Base-by-base conservation (phyloP, 1,284 basidiomycete genomes). In the Phaffia rhodozyma region DNA sequence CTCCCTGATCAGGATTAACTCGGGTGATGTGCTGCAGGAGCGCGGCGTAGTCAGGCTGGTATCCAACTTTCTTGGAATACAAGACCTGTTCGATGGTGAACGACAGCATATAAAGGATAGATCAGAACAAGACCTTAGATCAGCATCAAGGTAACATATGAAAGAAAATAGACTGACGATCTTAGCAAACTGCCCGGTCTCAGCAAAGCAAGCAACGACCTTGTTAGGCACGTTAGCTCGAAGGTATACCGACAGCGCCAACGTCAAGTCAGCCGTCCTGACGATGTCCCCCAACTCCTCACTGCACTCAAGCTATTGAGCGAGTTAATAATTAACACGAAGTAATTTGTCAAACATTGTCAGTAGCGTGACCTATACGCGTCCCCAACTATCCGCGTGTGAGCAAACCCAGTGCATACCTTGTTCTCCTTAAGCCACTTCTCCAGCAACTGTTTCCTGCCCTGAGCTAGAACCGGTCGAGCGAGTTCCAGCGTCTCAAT, bases 341-440 rank as follows among this genome's bases (percentile, higher is more conserved):
- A 30, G 16, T 52, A n/a, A 23, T n/a, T 20, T 9, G 49, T 25
- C 11, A 27, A 5, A 34, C 13, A 2, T 16, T 16, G 13, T 43
- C 13, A 43, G 38, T 16, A 5, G 13, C 16, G 7, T 20, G 2
- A 9, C 29, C 30, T 20, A 16, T 9, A 9, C 34, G 5, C 57
- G 43, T 16, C 43, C 6, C 30, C 34, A 51, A 9, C 29, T 32
- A 5, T 61, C 61, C 47, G 52, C n/a, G 16, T 9, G 18, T 23
- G 32, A 54, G 49, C 23, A 13, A 34, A 18, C 51, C 54, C 48
- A 21, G 30, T 18, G 66, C 73, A 43, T 67, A 85, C 89, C 84
- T 98, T 99, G 80, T 97, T 97, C 81, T 98, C 96, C 79, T 99
- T 99, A 69, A 98, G 79, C 96, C 96, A 99, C 74, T 98, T 98